Conservation (phyloP, 805 yeast species). For the Kodamaea laetipori region DNA sequence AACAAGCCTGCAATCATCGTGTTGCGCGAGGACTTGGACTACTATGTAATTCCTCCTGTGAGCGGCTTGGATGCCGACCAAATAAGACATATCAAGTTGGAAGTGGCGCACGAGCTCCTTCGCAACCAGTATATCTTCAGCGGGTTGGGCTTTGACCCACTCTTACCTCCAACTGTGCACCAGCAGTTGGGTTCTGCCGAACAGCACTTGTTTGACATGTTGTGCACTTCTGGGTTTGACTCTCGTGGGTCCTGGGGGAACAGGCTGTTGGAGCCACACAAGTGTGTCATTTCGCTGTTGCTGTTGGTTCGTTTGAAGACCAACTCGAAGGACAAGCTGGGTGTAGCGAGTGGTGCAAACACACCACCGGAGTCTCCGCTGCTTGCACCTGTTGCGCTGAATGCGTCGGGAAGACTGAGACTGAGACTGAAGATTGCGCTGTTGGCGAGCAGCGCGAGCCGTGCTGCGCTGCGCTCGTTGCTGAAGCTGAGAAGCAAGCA, state of each 20-base stretch:
- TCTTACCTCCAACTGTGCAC: slow-evolving; percentile 33
- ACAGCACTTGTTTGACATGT: slow-evolving; percentile 91
- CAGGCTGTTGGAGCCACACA: slow-evolving; percentile 82
- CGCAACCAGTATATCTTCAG: slow-evolving; percentile 65
- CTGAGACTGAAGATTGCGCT: slow-evolving; percentile 58
- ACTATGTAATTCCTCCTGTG: slow-evolving; percentile 81
- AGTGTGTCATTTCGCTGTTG: slow-evolving; percentile 83
- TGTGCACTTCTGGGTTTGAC: slow-evolving; percentile 83
- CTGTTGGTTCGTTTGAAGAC: slow-evolving; percentile 64
- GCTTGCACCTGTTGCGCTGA: slow-evolving; percentile 43
- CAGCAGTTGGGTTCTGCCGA: slow-evolving; percentile 83
- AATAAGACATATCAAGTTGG: slow-evolving; percentile 67
- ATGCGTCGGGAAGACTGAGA: slow-evolving; percentile 40
- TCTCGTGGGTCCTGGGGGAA: slow-evolving; percentile 79
- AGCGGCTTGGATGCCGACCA: slow-evolving; percentile 56
- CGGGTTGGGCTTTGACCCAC: slow-evolving; percentile 66
- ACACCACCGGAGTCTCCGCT: slow-evolving; percentile 47
- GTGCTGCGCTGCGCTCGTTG: slow-evolving; percentile 60
- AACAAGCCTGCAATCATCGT: slow-evolving; percentile 90
- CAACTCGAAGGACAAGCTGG: slow-evolving; percentile 20
- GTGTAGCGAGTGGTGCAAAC: slow-evolving; percentile 20
- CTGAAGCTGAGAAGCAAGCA: slow-evolving; percentile 48
- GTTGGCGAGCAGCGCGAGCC: slow-evolving; percentile 52
- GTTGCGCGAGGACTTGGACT: slow-evolving; percentile 90
- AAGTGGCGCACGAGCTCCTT: slow-evolving; percentile 69